These are phyloP conservation scores for Hemisphaericaspora subhashii DNA, from an alignment of 1,139 yeast species.

Conservation along the genomic window DNA sequence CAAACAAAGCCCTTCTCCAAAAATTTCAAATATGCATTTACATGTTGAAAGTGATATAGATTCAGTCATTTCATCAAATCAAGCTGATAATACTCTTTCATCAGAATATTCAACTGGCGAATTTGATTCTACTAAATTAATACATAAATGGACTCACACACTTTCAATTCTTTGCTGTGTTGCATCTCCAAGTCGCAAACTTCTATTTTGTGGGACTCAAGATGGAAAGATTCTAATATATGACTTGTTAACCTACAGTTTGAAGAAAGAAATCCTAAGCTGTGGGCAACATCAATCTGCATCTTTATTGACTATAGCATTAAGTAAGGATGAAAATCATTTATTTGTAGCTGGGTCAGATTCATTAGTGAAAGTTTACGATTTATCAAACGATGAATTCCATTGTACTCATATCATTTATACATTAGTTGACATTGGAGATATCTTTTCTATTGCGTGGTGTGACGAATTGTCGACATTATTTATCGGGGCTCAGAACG, in stretches of 20 bases:
- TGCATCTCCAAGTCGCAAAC: conserved; percentile 55
- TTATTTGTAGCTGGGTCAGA: conserved; percentile 90
- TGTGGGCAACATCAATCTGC: conserved; percentile 59
- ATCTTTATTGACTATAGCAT: conserved; percentile 68
- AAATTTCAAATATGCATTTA: neutral
- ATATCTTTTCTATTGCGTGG: conserved; percentile 82
- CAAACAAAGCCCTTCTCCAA: conserved; percentile 4
- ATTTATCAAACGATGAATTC: conserved; percentile 35
- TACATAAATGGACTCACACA: conserved; percentile 77
- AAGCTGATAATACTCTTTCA: too few relatives aligned
- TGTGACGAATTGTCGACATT: conserved; percentile 58
- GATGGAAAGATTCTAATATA: conserved; percentile 77
- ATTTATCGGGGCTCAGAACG: conserved; percentile 90
- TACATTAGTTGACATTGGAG: conserved; percentile 87
- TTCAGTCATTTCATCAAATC: conserved; percentile 11
- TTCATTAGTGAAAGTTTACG: conserved; percentile 85
- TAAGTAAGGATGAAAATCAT: conserved; percentile 56
- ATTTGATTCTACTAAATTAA: conserved; percentile 21
- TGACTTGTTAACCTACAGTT: conserved; percentile 64
- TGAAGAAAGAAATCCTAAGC: conserved; percentile 36
- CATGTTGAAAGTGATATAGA: conserved; percentile 10
- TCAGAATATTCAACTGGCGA: conserved; percentile 5
- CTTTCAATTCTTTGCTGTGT: conserved; percentile 79
- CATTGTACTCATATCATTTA: conserved; percentile 66
- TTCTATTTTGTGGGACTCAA: conserved; percentile 90